Evolutionary conservation across 2,329 filamentous ascomycete species (phyloP), one percentile per base, ranked within the genome.

Genomic region (Ascochyta viciae-villosae): DNA sequence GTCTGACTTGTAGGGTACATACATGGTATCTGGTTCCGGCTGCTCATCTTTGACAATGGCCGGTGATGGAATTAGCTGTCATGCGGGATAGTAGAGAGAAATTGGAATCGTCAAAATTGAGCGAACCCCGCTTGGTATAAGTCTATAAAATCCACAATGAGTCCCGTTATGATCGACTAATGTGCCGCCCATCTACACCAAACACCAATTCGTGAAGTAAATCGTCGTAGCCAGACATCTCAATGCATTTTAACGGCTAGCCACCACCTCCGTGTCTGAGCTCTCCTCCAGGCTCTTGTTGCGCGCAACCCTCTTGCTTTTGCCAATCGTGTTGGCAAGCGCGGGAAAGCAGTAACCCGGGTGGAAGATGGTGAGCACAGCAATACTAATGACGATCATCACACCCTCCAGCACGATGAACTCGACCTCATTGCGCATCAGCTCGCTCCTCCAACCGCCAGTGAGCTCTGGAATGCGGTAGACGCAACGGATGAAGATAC

Each of bases 361-460:
- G 62, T 85, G 82, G 44, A 81, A 76, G 1, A 75, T 58, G 1
- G 80, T 84, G 55, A 84, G 67, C 1, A 65, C 70, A 4, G 78
- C 52, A n/a, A 76, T 73, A 2, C 82, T 77, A 12, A 83, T 65
- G 3, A 74, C 73, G 46, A 85, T 81, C 81, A 84, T 84, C 4
- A 78, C 77, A n/a, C 82, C 82, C 59, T 85, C 82, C 3, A 85
- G 68, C 6, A 79, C 68, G 63, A 84, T 80, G 63, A 84, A 83
- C 16, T 77, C 74, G 2, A 68, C 54, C 66, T 84, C 76, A 35
- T 83, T 69, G 62, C 81, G 78, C 70, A 82, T 82, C 35, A 83
- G 61, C 22, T 72, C 57, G 56, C 76, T 77, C 12, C 70, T 60
- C 73, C 80, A 83, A 8, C 81, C 81, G n/a, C 75, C 75, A 19